Conservation (phyloP, 2,329 filamentous ascomycete genomes). For the Sarocladium oryzae region DNA sequence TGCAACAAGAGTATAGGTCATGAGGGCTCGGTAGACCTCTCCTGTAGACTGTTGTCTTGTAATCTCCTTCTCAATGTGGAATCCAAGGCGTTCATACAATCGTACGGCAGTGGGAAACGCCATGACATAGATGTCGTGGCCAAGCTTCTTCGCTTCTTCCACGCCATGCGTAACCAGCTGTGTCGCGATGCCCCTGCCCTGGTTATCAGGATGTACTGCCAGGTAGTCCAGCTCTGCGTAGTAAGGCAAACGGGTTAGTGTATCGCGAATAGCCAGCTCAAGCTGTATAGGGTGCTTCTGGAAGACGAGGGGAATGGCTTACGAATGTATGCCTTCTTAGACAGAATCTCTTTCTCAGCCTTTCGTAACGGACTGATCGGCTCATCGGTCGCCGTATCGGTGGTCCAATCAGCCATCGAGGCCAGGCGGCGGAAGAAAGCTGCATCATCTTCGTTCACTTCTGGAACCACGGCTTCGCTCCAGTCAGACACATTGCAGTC, state of each 20-base stretch:
- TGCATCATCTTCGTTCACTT: conserved; percentile 12
- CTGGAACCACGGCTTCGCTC: conserved; percentile 13
- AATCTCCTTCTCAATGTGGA: conserved; percentile 10
- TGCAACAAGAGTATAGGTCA: conserved; percentile 10
- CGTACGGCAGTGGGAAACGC: conserved; percentile 10
- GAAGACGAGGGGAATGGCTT: conserved; percentile 9
- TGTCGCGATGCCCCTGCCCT: conserved; percentile 19
- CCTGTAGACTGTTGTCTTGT: conserved; percentile 5
- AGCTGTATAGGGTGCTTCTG: conserved; percentile 6
- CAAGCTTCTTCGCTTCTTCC: conserved; percentile 17
- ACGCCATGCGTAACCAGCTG: conserved; percentile 21
- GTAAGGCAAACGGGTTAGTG: no score
- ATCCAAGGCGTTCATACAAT: conserved; percentile 9
- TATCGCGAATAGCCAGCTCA: no score
- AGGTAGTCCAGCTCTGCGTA: conserved; percentile 19
- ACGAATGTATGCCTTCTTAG: conserved; percentile 14
- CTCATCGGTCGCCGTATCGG: conserved; percentile 6
- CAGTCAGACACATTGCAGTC: conserved; percentile 11
- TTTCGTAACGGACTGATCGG: conserved; percentile 9
- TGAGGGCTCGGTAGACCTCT: conserved; percentile 11
- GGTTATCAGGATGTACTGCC: conserved; percentile 21
- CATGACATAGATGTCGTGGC: conserved; percentile 16
- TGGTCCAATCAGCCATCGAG: conserved; percentile 10
- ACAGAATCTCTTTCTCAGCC: conserved; percentile 10
- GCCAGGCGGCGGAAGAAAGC: conserved; percentile 11